Evolutionary conservation across 2,329 filamentous ascomycete genomes (phyloP), one percentile per base, ranked within the genome.

Genomic region (Coniochaeta sp.): DNA sequence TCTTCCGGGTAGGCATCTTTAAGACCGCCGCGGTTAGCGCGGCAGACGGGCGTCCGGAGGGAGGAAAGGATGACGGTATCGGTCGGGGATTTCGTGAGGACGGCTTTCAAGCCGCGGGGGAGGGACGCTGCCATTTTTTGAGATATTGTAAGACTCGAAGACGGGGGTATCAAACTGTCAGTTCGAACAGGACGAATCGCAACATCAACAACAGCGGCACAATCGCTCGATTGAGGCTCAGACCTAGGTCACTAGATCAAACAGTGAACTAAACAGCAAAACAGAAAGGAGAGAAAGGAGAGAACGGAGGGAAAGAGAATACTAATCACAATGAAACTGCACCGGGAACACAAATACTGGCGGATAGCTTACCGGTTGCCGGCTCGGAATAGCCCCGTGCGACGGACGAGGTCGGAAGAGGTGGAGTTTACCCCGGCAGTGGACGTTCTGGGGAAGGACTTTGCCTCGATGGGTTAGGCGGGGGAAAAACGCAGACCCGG

Each of bases 1-100:
- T 96, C 90, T 74, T 97, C 93, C 17, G 95, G 92, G 76, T 93
- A 93, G 56, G 93, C 88, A 72, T 96, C 90, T 74, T 91, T 90
- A 69, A 97, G 86, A 19, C 84, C 83, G 69, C 93, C 93, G 70
- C 91, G 91, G 79, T 91, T 89, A 44, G 91, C 86, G 64, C 91
- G 86, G 62, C 89, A 93, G 65, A 97, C 83, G 44, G 93, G 90
- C 8, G 93, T 97, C 66, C 93, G 90, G 44, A 96, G 83, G n/a
- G 92, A 87, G 22, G 92, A 96, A 67, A 96, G 86, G 71, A 97
- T 89, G 68, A 97, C 91, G 47, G 91, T 84, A 76, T 97, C 93
- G 65, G 87, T 84, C 44, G 91, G 89, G 26, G 86, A 78, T 74
- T 95, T 96, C 69, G 87, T 77, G 62, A 96, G 86, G 66, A 96